These are phyloP conservation scores for Gynostemma pentaphyllum DNA, from an alignment of 306 rosid genomes.

Conservation along the genomic window DNA sequence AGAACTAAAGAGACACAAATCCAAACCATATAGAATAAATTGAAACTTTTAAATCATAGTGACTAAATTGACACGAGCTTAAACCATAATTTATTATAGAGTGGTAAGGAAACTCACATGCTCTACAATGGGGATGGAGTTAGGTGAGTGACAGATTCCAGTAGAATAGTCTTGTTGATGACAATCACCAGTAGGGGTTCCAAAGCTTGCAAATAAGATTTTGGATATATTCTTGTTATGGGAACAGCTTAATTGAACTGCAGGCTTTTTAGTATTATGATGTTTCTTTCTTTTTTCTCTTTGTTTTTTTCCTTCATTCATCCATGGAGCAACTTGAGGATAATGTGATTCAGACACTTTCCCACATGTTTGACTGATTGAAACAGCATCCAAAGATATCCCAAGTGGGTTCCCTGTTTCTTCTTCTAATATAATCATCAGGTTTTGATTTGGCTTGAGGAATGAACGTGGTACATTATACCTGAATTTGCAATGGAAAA, in stretches of 20 bases:
- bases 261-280: not conserved
- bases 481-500: slow-evolving; percentile 32
- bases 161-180: slow-evolving; percentile 15
- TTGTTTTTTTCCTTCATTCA: not conserved
- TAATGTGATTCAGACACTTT: slow-evolving; percentile 28
- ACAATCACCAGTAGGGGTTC: slow-evolving; percentile 37
- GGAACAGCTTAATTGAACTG: slow-evolving; percentile 23
- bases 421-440: slow-evolving; percentile 61
- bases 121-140: slow-evolving; percentile 20
- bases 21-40: too few species aligned
- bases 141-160: slow-evolving; percentile 29
- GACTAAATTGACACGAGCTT: too few species aligned
- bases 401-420: slow-evolving; percentile 51
- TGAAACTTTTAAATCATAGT: too few species aligned
- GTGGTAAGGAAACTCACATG: slow-evolving; percentile 13
- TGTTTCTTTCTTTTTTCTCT: not conserved
- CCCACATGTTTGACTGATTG: slow-evolving; percentile 17
- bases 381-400: slow-evolving; percentile 26
- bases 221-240: slow-evolving; percentile 23
- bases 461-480: slow-evolving; percentile 70
- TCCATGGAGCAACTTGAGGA: slow-evolving; percentile 26
- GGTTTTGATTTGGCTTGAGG: slow-evolving; percentile 51
- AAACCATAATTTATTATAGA: too few species aligned
- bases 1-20: too few species aligned
- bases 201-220: slow-evolving; percentile 36